Evolutionary conservation across 768 basidiomycete species (phyloP), one percentile per base, ranked within the genome.

Genomic region (Psilocybe tampanensis): DNA sequence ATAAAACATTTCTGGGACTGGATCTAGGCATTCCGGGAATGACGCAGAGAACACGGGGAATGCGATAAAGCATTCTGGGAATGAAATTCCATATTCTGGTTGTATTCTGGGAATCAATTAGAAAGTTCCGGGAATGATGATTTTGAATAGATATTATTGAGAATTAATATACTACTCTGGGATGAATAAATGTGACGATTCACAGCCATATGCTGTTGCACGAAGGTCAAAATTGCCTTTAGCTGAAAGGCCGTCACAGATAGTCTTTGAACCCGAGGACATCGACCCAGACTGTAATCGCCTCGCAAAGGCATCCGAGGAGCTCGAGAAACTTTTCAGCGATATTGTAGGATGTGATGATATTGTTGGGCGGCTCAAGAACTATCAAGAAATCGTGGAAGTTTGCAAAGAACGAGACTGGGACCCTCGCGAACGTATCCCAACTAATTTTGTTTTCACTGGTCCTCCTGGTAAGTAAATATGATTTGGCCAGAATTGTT

Each of bases 361-460:
- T 23, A 74, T 86, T 19, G 70, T 86, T 1, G 62, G 68, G 45
- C 81, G 78, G 58, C 70, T 89, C 1, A 63, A 67, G n/a, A 66
- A 70, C 13, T 87, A 80, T 54, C 88, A 89, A 62, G 69, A 74
- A 47, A 76, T 84, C 26, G 80, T 82, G 76, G 8, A 73, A 79
- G 52, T 74, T 1, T 74, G 78, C 68, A 81, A 80, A 62, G 62
- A 60, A 0, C 66, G 72, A 26, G 74, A 75, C 2, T 64, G 74
- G 33, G 79, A 86, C 57, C 68, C 75, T 18, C 74, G 48, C 80
- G 73, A 79, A n/a, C 72, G 76, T 15, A 80, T 89, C 39, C 86
- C 88, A 0, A 87, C 81, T 18, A 88, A 79, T 52, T 90, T 88
- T 33, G 70, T 89, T 2, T 89, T 90, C 76, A 89, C 86, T 62